Conservation (phyloP, 768 basidiomycete species). For the Lactarius tabidus region DNA sequence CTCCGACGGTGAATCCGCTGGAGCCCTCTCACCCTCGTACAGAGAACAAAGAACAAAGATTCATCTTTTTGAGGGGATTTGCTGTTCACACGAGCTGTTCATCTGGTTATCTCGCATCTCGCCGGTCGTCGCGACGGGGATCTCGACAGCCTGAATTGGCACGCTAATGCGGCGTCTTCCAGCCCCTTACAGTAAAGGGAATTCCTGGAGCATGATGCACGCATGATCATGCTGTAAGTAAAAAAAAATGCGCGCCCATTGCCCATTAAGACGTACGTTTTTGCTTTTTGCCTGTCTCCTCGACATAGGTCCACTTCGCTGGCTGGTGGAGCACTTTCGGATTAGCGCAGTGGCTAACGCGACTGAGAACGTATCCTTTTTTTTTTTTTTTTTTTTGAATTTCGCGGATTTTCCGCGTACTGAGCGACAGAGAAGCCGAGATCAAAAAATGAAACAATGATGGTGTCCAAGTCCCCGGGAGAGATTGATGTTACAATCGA, state of each 20-base stretch:
- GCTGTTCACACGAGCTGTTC: conserved; percentile 1
- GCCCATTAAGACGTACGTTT: not conserved
- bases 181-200: not conserved
- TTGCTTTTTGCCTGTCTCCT: not conserved
- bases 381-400: not conserved
- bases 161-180: not conserved
- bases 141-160: not conserved
- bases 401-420: not conserved
- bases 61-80: not conserved
- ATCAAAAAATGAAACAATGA: not conserved
- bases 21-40: not conserved
- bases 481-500: not conserved
- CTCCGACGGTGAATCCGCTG: not conserved
- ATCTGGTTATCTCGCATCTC: not conserved
- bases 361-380: too few relatives aligned
- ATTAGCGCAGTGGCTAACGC: not conserved
- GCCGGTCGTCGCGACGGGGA: not conserved
- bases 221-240: not conserved
- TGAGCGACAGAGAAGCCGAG: not conserved
- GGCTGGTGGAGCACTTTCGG: not conserved
- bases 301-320: not conserved
- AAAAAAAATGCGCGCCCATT: not conserved
- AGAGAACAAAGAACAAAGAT: not conserved
- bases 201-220: not conserved
- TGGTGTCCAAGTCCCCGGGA: not conserved